A percentile compares a stretch with the other conserved stretches of the same genome.
Evolutionary conservation across 192 early-diverging fungal genomes (phyloP).

Genomic region (Kickxella alabastrina): DNA sequence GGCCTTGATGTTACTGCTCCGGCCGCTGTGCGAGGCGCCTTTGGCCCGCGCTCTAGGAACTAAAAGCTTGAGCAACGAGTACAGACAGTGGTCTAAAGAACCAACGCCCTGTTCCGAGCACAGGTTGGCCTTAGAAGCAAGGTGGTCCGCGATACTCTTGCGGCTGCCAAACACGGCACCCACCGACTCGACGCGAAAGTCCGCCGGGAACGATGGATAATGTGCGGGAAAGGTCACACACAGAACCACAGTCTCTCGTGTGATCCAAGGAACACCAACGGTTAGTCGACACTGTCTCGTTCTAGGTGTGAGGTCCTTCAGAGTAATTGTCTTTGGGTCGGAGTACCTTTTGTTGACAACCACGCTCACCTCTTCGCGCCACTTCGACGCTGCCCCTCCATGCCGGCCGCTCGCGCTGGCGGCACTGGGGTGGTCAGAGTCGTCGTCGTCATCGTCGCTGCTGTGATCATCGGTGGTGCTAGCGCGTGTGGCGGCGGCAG

Average conservation of each 20-base stretch:
- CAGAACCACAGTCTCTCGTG: constrained; percentile 19
- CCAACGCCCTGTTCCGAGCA: constrained; percentile 21
- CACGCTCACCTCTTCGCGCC: constrained; percentile 13
- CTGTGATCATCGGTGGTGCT: constrained; percentile 36
- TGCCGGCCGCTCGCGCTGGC: background rate
- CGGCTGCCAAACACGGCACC: constrained; percentile 8
- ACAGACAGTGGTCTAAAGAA: constrained; percentile 32
- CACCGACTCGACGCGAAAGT: constrained; percentile 7
- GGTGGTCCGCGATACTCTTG: background rate
- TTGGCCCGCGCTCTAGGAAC: constrained; percentile 14
- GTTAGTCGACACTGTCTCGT: constrained; percentile 14
- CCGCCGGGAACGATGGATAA: constrained; percentile 18
- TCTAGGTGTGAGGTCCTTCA: constrained; percentile 4
- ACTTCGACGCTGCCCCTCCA: background rate
- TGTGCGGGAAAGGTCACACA: constrained; percentile 16
- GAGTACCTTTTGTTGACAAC: constrained; percentile 13
- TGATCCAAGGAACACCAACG: constrained; percentile 32
- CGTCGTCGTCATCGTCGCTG: constrained; percentile 44
- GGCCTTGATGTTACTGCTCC: constrained; percentile 3
- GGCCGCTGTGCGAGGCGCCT: background rate
- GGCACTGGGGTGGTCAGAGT: constrained; percentile 1
- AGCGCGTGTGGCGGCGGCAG: background rate
- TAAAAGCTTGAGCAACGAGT: constrained; percentile 15
- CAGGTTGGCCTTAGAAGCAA: constrained; percentile 6
- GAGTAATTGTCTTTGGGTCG: constrained; percentile 4